Base-by-base conservation (phyloP, 2,329 filamentous ascomycete genomes). In the Calonectria naviculata region DNA sequence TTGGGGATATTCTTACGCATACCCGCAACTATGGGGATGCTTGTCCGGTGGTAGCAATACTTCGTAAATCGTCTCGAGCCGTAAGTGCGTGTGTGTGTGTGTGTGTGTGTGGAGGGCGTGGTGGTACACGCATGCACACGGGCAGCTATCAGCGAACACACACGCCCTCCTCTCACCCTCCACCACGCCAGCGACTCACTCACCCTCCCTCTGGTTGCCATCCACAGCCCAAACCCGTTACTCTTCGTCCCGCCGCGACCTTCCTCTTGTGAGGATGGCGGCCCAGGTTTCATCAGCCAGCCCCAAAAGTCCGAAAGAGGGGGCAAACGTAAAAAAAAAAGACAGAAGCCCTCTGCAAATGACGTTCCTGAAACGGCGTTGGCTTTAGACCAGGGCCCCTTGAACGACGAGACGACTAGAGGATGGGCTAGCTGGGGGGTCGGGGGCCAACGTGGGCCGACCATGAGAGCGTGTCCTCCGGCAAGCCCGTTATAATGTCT, bases 401-500 rank as follows among this genome's bases (percentile, higher is more conserved):
- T 74, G 71, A 29, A 52, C 36, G 62, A 71, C 44, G 67, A 63
- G 70, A 66, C 60, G 42, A 71, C 75, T 75, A 78, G 73, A 65
- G 17, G 65, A 31, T 54, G 67, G 56, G 68, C 76, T 78, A 78
- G 73, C 66, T 63, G 77, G 76, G 76, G 75, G 70, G 70, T 70
- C 67, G 70, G 67, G 31, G 67, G 56, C 67, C 67, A 74, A 70
- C 75, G 67, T 78, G 76, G 76, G 75, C 63, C 75, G 70, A 77
- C 71, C 63, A 70, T 47, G 64, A 70, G 70, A 73, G 76, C 73
- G 73, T 74, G 56, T 72, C 73, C 73, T 78, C 76, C 76, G 76
- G 76, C 76, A 78, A 78, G 76, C 76, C 76, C 76, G 76, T 78
- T 78, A 67, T 74, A 78, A 78, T 78, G 76, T 78, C 76, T 78